phyloP scores from a whole-genome alignment of 169 alveolate genomes.

The Cystoisospora suis region DNA sequence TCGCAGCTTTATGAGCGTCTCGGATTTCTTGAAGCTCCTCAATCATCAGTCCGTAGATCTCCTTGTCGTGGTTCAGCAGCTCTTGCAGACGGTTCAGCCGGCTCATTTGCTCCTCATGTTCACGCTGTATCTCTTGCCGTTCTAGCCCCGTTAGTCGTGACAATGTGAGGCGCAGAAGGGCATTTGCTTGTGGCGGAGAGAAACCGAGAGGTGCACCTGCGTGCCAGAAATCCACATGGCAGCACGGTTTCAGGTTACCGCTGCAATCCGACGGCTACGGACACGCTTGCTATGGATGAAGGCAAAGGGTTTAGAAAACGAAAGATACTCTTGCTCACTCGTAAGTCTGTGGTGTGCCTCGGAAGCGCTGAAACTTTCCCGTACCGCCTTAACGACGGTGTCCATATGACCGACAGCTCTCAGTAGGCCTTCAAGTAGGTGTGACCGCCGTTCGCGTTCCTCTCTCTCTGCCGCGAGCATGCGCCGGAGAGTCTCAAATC shows the following conservation, averaged over 20 bases:
- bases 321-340: background rate
- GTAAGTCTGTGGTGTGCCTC: background rate
- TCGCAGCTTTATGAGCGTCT: constrained; percentile 45
- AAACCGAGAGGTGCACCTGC: constrained; percentile 64
- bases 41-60: constrained; percentile 59
- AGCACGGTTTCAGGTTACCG: too few relatives aligned
- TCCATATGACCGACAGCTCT: background rate
- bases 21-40: constrained; percentile 62
- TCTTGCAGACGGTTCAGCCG: constrained; percentile 33
- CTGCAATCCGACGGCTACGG: too few relatives aligned
- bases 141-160: constrained; percentile 68
- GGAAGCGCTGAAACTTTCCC: background rate
- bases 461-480: background rate
- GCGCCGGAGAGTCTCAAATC: constrained; percentile 21
- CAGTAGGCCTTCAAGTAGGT: constrained; percentile 18
- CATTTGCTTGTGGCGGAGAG: constrained; percentile 70
- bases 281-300: too few relatives aligned
- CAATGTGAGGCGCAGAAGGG: constrained; percentile 69
- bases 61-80: constrained; percentile 54
- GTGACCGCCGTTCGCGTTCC: background rate
- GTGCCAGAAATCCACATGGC: background rate
- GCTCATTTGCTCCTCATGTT: constrained; percentile 46
- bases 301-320: too few relatives aligned
- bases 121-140: constrained; percentile 60
- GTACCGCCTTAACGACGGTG: background rate